Evolutionary conservation across 2,329 filamentous ascomycete species (phyloP).

Genomic region (Parastagonospora nodorum): DNA sequence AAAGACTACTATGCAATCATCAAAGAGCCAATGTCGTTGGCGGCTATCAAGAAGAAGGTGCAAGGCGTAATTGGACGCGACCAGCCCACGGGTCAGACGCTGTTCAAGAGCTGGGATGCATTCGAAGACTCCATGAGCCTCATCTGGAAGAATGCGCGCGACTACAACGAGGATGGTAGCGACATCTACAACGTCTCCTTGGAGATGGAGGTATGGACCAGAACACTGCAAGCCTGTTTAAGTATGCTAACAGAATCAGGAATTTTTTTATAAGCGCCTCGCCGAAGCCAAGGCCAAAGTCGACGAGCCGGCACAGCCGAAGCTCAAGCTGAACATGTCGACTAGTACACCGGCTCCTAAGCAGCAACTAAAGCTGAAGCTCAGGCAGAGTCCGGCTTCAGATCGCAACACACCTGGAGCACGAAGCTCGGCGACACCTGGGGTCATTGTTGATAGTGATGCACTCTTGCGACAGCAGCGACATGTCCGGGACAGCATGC

Average conservation of each 20-base stretch:
- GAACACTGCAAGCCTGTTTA: background rate
- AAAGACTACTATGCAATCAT: conserved; percentile 90
- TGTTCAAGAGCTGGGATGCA: conserved; percentile 80
- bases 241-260: conserved; percentile 53
- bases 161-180: conserved; percentile 91
- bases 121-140: conserved; percentile 80
- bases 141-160: conserved; percentile 86
- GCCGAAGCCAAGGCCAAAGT: conserved; percentile 72
- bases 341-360: conserved; percentile 33
- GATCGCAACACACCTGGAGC: conserved; percentile 47
- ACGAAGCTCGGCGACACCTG: conserved; percentile 51
- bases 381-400: conserved; percentile 48
- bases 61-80: conserved; percentile 73
- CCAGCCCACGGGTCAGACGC: conserved; percentile 63
- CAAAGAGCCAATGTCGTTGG: conserved; percentile 77
- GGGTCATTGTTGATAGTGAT: conserved; percentile 60
- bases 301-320: conserved; percentile 72
- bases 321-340: conserved; percentile 79
- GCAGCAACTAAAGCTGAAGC: conserved; percentile 67
- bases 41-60: conserved; percentile 76
- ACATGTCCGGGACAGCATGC: conserved; percentile 57
- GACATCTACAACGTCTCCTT: conserved; percentile 78
- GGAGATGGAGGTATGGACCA: conserved; percentile 71
- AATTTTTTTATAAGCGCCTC: conserved; percentile 70
- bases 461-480: conserved; percentile 59